These are phyloP conservation scores for Acarospora socialis DNA, from an alignment of 2,329 filamentous ascomycete species.

Conservation along the genomic window DNA sequence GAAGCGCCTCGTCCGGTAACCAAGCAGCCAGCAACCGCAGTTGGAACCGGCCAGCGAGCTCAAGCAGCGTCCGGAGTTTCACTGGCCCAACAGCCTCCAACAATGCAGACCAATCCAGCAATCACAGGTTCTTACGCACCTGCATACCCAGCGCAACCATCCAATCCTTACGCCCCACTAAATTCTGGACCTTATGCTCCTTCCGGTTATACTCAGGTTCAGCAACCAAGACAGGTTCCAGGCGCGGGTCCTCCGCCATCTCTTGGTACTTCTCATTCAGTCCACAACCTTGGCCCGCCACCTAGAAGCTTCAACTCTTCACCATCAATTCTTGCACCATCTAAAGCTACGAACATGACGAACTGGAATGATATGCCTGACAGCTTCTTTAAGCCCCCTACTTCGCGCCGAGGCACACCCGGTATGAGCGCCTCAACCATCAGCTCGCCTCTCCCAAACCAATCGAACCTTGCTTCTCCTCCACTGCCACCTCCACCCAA, in stretches of 20 bases:
- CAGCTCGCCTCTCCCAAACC: constrained; percentile 60
- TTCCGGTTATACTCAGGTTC: constrained; percentile 6
- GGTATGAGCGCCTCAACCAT: constrained; percentile 46
- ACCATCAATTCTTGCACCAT: constrained; percentile 48
- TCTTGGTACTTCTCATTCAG: constrained; percentile 11
- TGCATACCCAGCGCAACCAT: constrained; percentile 17
- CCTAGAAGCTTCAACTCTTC: constrained; percentile 56
- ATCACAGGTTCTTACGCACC: constrained; percentile 28
- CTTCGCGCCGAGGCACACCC: constrained; percentile 60
- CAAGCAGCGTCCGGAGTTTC: constrained; percentile 11
- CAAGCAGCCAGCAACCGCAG: constrained; percentile 26
- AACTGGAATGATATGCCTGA: constrained; percentile 95
- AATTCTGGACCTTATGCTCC: constrained; percentile 15
- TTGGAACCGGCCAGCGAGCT: constrained; percentile 30
- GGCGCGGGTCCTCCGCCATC: constrained; percentile 15
- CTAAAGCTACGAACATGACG: constrained; percentile 55
- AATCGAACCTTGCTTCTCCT: constrained; percentile 39
- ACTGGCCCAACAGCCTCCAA: constrained; percentile 9
- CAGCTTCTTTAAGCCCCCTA: constrained; percentile 57
- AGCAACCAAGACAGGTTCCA: constrained; percentile 11
- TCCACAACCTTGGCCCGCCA: constrained; percentile 17
- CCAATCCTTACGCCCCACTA: constrained; percentile 39
- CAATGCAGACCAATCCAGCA: constrained; percentile 16
- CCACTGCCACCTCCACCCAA: constrained; percentile 77
- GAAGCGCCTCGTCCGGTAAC: constrained; percentile 28